Base-by-base conservation (phyloP, 768 basidiomycete species). In the Phanerochaete carnosa region DNA sequence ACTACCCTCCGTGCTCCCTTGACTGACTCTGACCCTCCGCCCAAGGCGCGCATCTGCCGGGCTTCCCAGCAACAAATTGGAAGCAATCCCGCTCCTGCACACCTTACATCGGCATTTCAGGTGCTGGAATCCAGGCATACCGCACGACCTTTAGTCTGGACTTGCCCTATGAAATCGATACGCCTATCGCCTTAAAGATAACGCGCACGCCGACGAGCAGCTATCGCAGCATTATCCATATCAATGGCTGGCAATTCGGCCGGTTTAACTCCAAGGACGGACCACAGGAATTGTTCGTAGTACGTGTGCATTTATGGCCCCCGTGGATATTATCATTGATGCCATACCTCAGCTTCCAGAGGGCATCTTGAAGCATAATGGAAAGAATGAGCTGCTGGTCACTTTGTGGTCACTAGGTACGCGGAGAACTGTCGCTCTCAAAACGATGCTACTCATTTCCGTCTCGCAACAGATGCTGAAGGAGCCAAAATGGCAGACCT, bases 201-300 rank as follows among this genome's bases (percentile, higher is more conserved):
- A 57, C 55, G 35, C 54, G 51, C 32, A 67, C 66, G 52, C 60
- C 60, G 25, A 46, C 46, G n/a, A 70, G 61, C 55, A 69, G 59
- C 61, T 69, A 69, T 45, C 63, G 66, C 19, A 57, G 57, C 32
- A 28, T 65, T 6, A 59, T 72, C 25, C 70, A 66, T 43, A 58
- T 74, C 60, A 73, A 74, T 54, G 73, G 73, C 4, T 74, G 73
- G 73, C 67, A 71, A 52, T 66, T 72, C 28, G 73, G 73, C 3
- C 57, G 69, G 45, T 64, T 66, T 45, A 66, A 60, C 37, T 65
- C 68, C 19, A 57, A 52, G 37, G 58, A 60, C 54, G 68, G 67
- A 8, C 68, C 62, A 16, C 65, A 64, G 56, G 59, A 57, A n/a
- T 2, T 62, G 6, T 66, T 65, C 60, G 63, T 61, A 12, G 62